These are phyloP conservation scores for Alternaria arborescens DNA, from an alignment of 2,329 filamentous ascomycete species.

Conservation along the genomic window DNA sequence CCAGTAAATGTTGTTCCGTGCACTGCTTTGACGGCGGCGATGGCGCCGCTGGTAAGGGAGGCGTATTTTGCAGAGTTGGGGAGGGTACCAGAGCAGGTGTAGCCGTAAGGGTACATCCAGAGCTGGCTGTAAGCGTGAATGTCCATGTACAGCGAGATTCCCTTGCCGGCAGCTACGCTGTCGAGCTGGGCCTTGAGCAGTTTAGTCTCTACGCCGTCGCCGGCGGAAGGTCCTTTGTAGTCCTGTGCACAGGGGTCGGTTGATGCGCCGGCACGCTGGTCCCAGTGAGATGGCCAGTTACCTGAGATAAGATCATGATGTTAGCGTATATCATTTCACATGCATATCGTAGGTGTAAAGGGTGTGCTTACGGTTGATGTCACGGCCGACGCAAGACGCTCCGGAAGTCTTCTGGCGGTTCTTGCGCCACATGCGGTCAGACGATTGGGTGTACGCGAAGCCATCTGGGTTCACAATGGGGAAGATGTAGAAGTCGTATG, in stretches of 20 bases:
- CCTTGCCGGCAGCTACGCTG: slow-evolving; percentile 55
- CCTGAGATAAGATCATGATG: slow-evolving; percentile 8
- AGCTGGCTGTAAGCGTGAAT: slow-evolving; percentile 66
- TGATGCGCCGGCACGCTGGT: slow-evolving; percentile 41
- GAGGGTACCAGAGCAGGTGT: slow-evolving; percentile 61
- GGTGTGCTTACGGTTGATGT: slow-evolving; percentile 45
- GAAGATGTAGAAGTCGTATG: slow-evolving; percentile 70
- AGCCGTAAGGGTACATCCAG: slow-evolving; percentile 66
- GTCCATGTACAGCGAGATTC: slow-evolving; percentile 70
- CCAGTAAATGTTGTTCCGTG: slow-evolving; percentile 56
- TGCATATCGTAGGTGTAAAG: neutral
- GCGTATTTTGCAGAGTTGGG: slow-evolving; percentile 60
- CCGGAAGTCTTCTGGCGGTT: slow-evolving; percentile 45
- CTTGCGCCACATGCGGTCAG: slow-evolving; percentile 52
- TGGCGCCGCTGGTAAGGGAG: slow-evolving; percentile 59
- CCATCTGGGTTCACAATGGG: slow-evolving; percentile 53
- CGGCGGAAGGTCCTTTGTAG: slow-evolving; percentile 48
- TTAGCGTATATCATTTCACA: neutral
- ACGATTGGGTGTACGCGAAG: slow-evolving; percentile 51
- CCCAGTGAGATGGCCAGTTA: slow-evolving; percentile 52
- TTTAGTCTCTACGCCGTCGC: slow-evolving; percentile 50
- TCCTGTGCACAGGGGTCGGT: slow-evolving; percentile 49
- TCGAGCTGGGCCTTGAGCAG: slow-evolving; percentile 59
- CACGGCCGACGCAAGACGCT: slow-evolving; percentile 47
- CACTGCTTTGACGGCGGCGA: slow-evolving; percentile 64